A percentile compares a stretch with the other conserved stretches of the same genome.
Evolutionary conservation across 306 rosid genomes (phyloP).

Genomic region (Acmispon strigosus): DNA sequence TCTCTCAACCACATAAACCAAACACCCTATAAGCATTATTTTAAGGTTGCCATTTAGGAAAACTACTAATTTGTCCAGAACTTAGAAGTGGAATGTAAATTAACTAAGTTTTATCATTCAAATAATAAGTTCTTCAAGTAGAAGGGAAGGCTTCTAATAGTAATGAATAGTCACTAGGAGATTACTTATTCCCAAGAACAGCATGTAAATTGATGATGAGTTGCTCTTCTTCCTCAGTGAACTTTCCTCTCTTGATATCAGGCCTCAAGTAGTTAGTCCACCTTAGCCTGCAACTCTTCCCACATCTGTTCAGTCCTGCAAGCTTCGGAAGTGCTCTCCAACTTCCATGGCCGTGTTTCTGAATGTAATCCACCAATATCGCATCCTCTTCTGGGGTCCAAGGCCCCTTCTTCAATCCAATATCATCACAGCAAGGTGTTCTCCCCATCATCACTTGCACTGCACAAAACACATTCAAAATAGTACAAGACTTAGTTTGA

Average conservation of each 20-base stretch:
- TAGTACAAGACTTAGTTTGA: neutral
- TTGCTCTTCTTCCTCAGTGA: constrained; percentile 51
- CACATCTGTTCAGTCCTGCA: constrained; percentile 82
- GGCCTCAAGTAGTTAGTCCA: constrained; percentile 84
- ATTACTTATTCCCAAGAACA: constrained; percentile 71
- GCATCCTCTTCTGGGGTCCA: constrained; percentile 50
- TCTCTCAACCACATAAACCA: no score
- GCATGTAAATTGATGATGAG: constrained; percentile 58
- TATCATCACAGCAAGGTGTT: constrained; percentile 22
- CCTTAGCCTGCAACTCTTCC: constrained; percentile 69
- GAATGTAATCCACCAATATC: constrained; percentile 28
- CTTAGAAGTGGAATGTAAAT: no score
- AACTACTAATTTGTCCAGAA: no score
- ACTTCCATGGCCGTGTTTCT: constrained; percentile 66
- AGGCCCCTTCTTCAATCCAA: constrained; percentile 43
- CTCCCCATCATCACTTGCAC: constrained; percentile 30
- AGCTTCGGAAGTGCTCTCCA: constrained; percentile 77
- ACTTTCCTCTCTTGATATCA: constrained; percentile 73
- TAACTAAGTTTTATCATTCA: no score
- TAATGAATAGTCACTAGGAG: neutral
- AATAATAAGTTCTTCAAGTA: no score
- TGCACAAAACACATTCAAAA: constrained; percentile 4
- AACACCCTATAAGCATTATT: no score
- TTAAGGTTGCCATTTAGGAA: no score
- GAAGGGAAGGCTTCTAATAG: no score